These are phyloP conservation scores for Coemansia sp. DNA, from an alignment of 192 early-diverging fungal species.

Conservation along the genomic window DNA sequence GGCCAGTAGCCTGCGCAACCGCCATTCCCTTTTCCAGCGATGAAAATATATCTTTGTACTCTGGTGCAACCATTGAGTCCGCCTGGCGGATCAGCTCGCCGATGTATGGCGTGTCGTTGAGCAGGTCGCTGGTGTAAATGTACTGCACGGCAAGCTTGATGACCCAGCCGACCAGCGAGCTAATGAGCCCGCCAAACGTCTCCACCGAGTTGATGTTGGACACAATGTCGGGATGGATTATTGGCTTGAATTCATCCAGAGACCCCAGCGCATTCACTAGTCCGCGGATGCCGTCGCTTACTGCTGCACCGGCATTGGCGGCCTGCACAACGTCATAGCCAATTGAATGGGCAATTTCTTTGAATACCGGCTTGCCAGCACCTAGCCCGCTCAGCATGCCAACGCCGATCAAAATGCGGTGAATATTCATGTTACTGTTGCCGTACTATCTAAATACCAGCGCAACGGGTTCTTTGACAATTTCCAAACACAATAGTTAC, in stretches of 20 bases:
- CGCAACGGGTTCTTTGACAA: neutral
- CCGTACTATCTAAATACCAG: neutral
- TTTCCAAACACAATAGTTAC: neutral
- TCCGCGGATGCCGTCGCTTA: constrained; percentile 12
- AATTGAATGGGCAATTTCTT: constrained; percentile 33
- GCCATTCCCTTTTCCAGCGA: constrained; percentile 1
- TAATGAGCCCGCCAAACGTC: constrained; percentile 22
- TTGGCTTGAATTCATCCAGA: constrained; percentile 36
- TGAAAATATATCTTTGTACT: constrained; percentile 8
- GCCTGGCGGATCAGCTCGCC: constrained; percentile 41
- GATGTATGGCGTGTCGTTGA: constrained; percentile 42
- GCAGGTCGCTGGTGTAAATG: constrained; percentile 26
- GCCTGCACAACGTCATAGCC: constrained; percentile 27
- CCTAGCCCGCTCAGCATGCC: neutral
- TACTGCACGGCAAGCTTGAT: constrained; percentile 15
- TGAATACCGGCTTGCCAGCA: constrained; percentile 17
- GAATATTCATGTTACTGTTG: constrained; percentile 11
- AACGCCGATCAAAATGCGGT: neutral
- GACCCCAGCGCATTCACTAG: constrained; percentile 10
- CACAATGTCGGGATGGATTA: constrained; percentile 24
- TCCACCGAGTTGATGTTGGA: constrained; percentile 18
- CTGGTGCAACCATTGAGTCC: constrained; percentile 16
- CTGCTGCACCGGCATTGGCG: constrained; percentile 16
- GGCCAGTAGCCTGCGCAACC: neutral
- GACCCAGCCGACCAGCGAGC: constrained; percentile 21